Percentiles rank a stretch among this genome's conserved stretches.
phyloP scores from a whole-genome alignment of 768 basidiomycete species.

The Termitomyces titanicus region DNA sequence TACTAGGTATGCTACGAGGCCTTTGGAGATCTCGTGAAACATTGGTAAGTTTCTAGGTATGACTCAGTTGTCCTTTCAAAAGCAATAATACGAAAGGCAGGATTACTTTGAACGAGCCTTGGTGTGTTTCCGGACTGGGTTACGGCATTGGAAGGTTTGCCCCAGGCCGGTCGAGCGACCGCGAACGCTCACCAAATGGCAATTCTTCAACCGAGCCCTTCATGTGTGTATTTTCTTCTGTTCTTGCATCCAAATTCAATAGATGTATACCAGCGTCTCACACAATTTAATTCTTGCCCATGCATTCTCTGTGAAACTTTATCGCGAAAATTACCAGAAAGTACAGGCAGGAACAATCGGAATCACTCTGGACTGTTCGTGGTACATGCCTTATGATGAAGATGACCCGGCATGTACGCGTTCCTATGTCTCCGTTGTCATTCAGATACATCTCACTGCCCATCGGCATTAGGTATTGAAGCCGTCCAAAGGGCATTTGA shows the following conservation, averaged over 20 bases:
- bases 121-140: constrained; percentile 60
- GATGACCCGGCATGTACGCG: constrained; percentile 54
- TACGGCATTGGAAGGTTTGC: constrained; percentile 65
- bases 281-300: constrained; percentile 71
- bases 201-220: constrained; percentile 60
- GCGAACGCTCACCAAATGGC: constrained; percentile 51
- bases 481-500: constrained; percentile 65
- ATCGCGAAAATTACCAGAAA: constrained; percentile 54
- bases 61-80: neutral
- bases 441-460: neutral
- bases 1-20: constrained; percentile 59
- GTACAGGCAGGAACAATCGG: constrained; percentile 60
- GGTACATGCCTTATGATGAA: constrained; percentile 62
- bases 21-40: constrained; percentile 71
- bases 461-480: constrained; percentile 42
- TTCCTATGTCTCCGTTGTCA: neutral
- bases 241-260: neutral
- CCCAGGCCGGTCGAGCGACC: constrained; percentile 64
- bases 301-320: constrained; percentile 59
- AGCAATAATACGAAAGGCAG: constrained; percentile 21
- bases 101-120: constrained; percentile 76
- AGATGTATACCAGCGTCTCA: constrained; percentile 42
- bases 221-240: constrained; percentile 38
- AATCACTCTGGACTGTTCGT: constrained; percentile 68
- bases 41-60: constrained; percentile 43